Percentiles rank a stretch among this genome's conserved stretches.
These are phyloP conservation scores for Arxiozyma slooffiae DNA, from an alignment of 1,139 yeast species.

Conservation along the genomic window DNA sequence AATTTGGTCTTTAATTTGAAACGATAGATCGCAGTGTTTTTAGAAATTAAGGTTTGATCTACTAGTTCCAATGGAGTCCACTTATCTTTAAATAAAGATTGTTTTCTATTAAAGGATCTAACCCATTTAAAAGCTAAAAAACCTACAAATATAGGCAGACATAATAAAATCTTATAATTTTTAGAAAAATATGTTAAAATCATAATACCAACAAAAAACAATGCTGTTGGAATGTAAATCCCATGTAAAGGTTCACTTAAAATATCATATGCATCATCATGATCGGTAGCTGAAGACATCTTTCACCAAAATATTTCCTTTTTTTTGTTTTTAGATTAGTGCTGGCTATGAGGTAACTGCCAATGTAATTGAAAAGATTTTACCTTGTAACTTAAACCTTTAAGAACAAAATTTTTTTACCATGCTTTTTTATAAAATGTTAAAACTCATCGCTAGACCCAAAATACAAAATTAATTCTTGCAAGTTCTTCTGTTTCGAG, in stretches of 20 bases:
- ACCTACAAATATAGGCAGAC: constrained; percentile 22
- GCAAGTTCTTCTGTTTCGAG: not conserved
- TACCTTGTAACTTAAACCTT: too few species aligned
- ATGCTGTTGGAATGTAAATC: constrained; percentile 54
- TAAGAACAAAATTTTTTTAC: too few species aligned
- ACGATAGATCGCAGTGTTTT: constrained; percentile 62
- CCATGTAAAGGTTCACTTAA: constrained; percentile 62
- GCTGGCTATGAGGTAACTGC: too few species aligned
- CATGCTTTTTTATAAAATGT: not conserved
- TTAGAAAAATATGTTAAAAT: constrained; percentile 38
- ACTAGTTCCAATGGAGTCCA: constrained; percentile 60
- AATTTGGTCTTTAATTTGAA: constrained; percentile 52
- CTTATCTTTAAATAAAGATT: constrained; percentile 40
- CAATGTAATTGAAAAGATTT: too few species aligned
- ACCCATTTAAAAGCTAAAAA: constrained; percentile 40
- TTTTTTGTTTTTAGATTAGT: too few species aligned
- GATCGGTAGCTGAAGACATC: not conserved
- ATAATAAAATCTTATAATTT: constrained; percentile 40
- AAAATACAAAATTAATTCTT: too few species aligned
- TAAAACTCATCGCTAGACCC: not conserved
- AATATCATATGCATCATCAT: constrained; percentile 16
- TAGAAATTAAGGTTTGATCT: constrained; percentile 61
- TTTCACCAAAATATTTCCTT: not conserved
- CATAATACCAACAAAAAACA: constrained; percentile 52
- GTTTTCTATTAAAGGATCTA: constrained; percentile 38